A percentile compares a stretch with the other conserved stretches of the same genome.
Conservation (phyloP, 306 rosid species). For the Biancaea sappan region DNA sequence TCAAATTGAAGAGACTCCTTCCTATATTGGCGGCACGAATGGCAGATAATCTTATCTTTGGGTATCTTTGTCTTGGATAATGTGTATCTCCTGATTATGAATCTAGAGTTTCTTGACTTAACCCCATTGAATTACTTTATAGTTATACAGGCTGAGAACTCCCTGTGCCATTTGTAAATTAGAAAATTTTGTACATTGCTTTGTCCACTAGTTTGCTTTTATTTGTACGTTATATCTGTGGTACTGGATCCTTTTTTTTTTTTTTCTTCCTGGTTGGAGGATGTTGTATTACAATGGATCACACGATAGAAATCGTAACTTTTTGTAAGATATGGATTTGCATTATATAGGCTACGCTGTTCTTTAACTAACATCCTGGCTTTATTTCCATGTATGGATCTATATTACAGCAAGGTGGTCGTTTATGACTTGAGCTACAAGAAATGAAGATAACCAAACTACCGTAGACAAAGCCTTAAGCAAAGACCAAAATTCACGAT, state of each 20-base stretch:
- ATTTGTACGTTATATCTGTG: conserved; percentile 9
- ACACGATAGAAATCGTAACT: neutral
- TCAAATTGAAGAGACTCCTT: neutral
- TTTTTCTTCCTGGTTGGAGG: conserved; percentile 13
- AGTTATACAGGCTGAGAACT: conserved; percentile 32
- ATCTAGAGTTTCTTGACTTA: conserved; percentile 24
- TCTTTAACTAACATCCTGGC: neutral
- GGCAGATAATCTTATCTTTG: conserved; percentile 24
- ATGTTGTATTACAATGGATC: conserved; percentile 23
- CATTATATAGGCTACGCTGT: neutral
- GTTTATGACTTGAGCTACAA: neutral
- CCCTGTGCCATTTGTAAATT: conserved; percentile 42
- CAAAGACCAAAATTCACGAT: no score
- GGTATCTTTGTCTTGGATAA: conserved; percentile 12
- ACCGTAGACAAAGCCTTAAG: no score
- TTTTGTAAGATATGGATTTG: neutral
- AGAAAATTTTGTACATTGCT: conserved; percentile 53
- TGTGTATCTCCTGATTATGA: conserved; percentile 17
- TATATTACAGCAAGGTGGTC: neutral
- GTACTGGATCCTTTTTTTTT: neutral
- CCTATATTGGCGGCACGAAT: conserved; percentile 24
- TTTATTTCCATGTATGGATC: neutral
- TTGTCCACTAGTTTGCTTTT: conserved; percentile 20
- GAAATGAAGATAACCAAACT: neutral
- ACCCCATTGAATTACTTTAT: conserved; percentile 32